Evolutionary conservation across 257 asterid genomes (phyloP), one percentile per base, ranked within the genome.

Genomic region (Ehretia macrophylla): DNA sequence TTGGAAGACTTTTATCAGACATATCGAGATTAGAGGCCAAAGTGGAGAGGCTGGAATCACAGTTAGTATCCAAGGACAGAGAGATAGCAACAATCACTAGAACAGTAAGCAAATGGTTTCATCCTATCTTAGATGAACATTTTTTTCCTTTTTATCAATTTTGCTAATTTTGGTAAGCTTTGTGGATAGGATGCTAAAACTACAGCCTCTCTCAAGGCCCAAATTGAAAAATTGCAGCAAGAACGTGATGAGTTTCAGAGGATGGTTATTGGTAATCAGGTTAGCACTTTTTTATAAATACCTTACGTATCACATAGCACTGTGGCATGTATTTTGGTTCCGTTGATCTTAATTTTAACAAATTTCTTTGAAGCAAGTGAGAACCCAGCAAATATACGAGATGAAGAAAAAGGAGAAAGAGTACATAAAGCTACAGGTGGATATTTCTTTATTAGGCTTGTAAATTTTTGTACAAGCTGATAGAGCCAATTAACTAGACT

Each of bases 331-430:
- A 16, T 47, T 20, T 47, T 52, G 37, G 35, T 27, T 27, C 20
- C 1, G 11, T 17, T 63, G 35, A 47, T 63, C 44, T 32, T 39
- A 66, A 27, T 17, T n/a, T 14, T 67, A 64, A 50, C 40, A 17
- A 44, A 17, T 60, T 14, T 22, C 37, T 8, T 52, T 32, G 17
- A 11, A 93, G 99, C 99, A 93, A 93, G 99, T 85, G 60, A 73
- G 78, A 83, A 85, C 85, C 66, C 98, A 90, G 59, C 98, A 90
- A 68, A 77, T 83, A 63, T 83, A 90, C 69, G 98, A 90, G 84
- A 87, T 83, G 95, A 90, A 90, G 95, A 90, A 90, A 76, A 85
- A 87, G 70, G 96, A 90, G 69, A 87, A 85, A 53, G 97, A 90
- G 62, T 90, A 85, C 67, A 78, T 90, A 48, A 90, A 88, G 81